Percentiles rank a stretch among this genome's conserved stretches.
These are phyloP conservation scores for Monilinia aucupariae DNA, from an alignment of 2,329 filamentous ascomycete species.

Conservation along the genomic window DNA sequence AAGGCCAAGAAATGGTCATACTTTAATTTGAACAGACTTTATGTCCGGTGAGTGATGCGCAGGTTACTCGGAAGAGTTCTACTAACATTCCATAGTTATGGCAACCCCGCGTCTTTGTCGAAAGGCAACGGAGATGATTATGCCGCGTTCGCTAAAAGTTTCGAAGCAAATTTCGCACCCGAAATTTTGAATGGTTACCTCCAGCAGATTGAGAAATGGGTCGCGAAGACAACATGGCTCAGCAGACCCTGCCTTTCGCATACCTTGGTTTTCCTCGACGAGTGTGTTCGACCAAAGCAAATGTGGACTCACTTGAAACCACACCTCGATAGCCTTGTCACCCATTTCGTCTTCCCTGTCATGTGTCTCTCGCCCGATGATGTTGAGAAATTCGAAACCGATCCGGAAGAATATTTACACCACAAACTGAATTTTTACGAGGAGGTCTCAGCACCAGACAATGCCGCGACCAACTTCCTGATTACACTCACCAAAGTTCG, in stretches of 20 bases:
- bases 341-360: conserved; percentile 92
- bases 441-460: conserved; percentile 89
- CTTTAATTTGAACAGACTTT: conserved; percentile 92
- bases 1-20: conserved; percentile 99
- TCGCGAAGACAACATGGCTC: conserved; percentile 87
- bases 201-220: conserved; percentile 94
- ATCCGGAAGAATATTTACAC: conserved; percentile 95
- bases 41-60: conserved; percentile 63
- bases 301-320: conserved; percentile 95
- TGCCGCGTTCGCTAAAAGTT: conserved; percentile 78
- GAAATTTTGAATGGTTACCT: conserved; percentile 96
- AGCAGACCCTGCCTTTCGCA: conserved; percentile 92
- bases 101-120: conserved; percentile 72
- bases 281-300: conserved; percentile 93
- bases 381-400: conserved; percentile 85
- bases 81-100: conserved; percentile 58
- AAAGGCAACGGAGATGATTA: conserved; percentile 72
- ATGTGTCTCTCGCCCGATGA: conserved; percentile 90
- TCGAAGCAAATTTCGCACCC: conserved; percentile 85
- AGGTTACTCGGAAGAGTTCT: neutral
- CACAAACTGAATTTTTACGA: conserved; percentile 97
- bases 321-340: conserved; percentile 87
- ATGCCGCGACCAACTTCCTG: conserved; percentile 93
- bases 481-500: conserved; percentile 90
- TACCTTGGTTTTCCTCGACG: conserved; percentile 90